phyloP scores from a whole-genome alignment of 345 rosid species.

The Limnanthes douglasii region DNA sequence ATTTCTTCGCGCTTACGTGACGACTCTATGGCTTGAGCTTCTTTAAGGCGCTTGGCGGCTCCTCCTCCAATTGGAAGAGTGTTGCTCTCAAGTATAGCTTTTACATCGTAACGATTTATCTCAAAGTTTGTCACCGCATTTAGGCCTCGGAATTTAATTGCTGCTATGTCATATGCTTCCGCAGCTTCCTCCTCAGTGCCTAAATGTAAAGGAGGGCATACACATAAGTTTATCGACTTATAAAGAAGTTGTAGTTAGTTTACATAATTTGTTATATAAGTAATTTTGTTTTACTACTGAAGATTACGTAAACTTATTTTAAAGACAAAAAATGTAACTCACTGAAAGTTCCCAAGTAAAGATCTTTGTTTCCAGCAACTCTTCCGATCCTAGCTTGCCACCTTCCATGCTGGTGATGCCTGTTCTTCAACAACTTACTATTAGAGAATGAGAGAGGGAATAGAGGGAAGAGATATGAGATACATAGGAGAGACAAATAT shows the following conservation, averaged over 20 bases:
- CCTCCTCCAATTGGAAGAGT: conserved; percentile 95
- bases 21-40: conserved; percentile 92
- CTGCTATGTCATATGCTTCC: conserved; percentile 98
- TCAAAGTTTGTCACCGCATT: conserved; percentile 94
- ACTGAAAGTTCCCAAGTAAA: conserved; percentile 97
- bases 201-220: conserved; percentile 8
- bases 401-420: conserved; percentile 99
- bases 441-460: not conserved
- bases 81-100: conserved; percentile 90
- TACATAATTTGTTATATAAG: not conserved
- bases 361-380: conserved; percentile 99
- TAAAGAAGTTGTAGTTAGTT: not conserved
- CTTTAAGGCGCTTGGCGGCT: conserved; percentile 87
- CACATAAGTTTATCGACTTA: not conserved
- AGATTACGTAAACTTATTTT: not conserved
- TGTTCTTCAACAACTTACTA: conserved; percentile 9
- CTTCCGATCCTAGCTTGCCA: conserved; percentile 99
- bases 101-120: conserved; percentile 91
- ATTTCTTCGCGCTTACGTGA: conserved; percentile 77
- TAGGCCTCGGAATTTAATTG: conserved; percentile 85
- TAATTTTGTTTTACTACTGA: not conserved
- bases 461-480: not conserved
- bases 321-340: conserved; percentile 11
- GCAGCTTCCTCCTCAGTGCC: conserved; percentile 99
- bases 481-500: not conserved